These are phyloP conservation scores for Zygosaccharomyces sapae DNA, from an alignment of 1,139 yeast species.

Conservation along the genomic window DNA sequence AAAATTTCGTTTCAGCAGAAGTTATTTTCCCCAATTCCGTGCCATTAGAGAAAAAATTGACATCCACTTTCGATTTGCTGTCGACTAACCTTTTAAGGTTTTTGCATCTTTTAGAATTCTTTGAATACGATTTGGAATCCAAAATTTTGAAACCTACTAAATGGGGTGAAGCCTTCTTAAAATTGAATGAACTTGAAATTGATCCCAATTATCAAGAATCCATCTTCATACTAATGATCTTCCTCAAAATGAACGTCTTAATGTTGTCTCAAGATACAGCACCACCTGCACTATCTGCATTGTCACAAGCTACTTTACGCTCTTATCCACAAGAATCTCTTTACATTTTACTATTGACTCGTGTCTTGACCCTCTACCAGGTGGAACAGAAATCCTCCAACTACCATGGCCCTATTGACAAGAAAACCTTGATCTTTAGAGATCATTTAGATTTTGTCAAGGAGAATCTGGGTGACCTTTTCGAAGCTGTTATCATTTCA, in stretches of 20 bases:
- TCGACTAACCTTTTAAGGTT: slow-evolving; percentile 59
- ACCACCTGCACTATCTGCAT: slow-evolving; percentile 31
- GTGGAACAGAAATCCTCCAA: slow-evolving; percentile 54
- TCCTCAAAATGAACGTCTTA: slow-evolving; percentile 42
- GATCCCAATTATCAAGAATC: slow-evolving; percentile 36
- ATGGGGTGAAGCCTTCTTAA: slow-evolving; percentile 54
- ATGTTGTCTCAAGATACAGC: slow-evolving; percentile 37
- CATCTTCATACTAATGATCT: slow-evolving; percentile 46
- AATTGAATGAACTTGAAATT: slow-evolving; percentile 34
- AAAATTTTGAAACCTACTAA: slow-evolving; percentile 44
- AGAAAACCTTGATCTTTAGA: slow-evolving; percentile 60
- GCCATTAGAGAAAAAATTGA: slow-evolving; percentile 36
- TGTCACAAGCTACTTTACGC: slow-evolving; percentile 35
- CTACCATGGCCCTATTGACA: slow-evolving; percentile 67
- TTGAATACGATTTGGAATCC: slow-evolving; percentile 41
- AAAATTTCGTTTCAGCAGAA: slow-evolving; percentile 39
- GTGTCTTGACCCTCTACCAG: slow-evolving; percentile 55
- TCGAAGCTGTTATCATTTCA: slow-evolving; percentile 53
- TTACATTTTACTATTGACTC: slow-evolving; percentile 49
- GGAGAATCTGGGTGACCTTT: slow-evolving; percentile 48
- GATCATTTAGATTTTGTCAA: slow-evolving; percentile 58
- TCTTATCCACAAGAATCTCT: slow-evolving; percentile 36
- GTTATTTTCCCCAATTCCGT: slow-evolving; percentile 39
- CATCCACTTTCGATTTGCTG: slow-evolving; percentile 49
- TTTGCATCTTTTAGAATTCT: slow-evolving; percentile 52